phyloP scores from a whole-genome alignment of 352 stramenopile species.

The Pythium angustatum region DNA sequence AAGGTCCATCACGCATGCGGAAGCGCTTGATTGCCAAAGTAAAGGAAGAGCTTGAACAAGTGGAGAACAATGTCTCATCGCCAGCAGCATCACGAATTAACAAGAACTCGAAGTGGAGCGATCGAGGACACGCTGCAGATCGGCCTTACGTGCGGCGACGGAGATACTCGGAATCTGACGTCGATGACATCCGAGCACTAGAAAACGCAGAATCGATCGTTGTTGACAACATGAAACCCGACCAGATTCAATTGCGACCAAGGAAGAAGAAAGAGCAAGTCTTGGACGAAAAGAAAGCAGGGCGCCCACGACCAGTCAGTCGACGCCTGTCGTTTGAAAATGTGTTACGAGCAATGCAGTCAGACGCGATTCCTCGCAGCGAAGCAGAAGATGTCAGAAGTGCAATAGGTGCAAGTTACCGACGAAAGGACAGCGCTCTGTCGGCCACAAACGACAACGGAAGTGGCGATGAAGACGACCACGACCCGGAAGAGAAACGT shows the following conservation, averaged over 20 bases:
- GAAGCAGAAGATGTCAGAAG: neutral
- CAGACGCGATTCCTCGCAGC: too few species aligned
- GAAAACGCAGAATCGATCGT: neutral
- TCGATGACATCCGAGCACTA: neutral
- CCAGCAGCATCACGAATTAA: neutral
- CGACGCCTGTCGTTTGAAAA: constrained; percentile 25
- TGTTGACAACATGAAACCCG: neutral
- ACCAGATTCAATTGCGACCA: constrained; percentile 16
- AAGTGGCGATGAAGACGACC: constrained; percentile 30
- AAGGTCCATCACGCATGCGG: constrained; percentile 67
- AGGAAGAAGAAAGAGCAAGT: neutral
- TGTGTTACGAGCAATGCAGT: constrained; percentile 1
- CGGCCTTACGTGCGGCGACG: neutral
- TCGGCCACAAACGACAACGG: constrained; percentile 19
- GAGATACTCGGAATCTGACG: constrained; percentile 23
- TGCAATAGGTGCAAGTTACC: neutral
- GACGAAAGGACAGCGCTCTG: constrained; percentile 2
- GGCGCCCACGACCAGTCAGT: constrained; percentile 12
- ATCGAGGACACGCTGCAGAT: neutral
- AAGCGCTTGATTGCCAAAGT: constrained; percentile 44
- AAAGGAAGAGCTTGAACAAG: neutral
- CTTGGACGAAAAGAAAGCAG: neutral
- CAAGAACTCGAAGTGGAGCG: neutral
- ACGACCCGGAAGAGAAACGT: constrained; percentile 21
- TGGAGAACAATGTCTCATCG: neutral